phyloP scores from a whole-genome alignment of 2,329 filamentous ascomycete genomes.

The Alternaria arbusti region DNA sequence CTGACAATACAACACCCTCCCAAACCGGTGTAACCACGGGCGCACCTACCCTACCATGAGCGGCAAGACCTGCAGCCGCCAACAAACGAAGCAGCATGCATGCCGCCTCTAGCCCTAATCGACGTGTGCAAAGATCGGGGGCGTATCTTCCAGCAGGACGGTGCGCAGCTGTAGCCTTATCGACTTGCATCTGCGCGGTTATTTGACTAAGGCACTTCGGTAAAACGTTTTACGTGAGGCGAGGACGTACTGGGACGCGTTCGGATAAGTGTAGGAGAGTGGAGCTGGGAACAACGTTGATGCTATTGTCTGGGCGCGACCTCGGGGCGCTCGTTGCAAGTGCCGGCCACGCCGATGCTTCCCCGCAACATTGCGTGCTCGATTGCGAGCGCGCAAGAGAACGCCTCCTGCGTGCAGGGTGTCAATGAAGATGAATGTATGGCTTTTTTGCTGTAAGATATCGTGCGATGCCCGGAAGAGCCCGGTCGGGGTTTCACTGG shows the following conservation, averaged over 20 bases:
- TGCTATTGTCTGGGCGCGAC: slow-evolving; percentile 3
- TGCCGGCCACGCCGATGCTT: background rate
- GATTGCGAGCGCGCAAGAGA: background rate
- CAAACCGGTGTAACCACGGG: slow-evolving; percentile 28
- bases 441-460: background rate
- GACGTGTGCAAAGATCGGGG: slow-evolving; percentile 19
- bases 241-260: slow-evolving; percentile 13
- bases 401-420: background rate
- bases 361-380: background rate
- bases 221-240: slow-evolving; percentile 36
- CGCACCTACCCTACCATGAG: slow-evolving; percentile 8
- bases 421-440: background rate
- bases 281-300: slow-evolving; percentile 14
- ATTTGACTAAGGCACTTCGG: slow-evolving; percentile 45
- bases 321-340: background rate
- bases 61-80: slow-evolving; percentile 21
- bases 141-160: slow-evolving; percentile 21
- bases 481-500: background rate
- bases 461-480: background rate
- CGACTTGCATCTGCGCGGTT: slow-evolving; percentile 27
- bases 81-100: slow-evolving; percentile 24
- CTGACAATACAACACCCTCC: slow-evolving; percentile 26
- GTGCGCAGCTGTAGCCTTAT: slow-evolving; percentile 40
- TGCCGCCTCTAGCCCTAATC: slow-evolving; percentile 23
- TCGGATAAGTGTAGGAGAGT: slow-evolving; percentile 14